These are phyloP conservation scores for Acidiella bohemica DNA, from an alignment of 495 filamentous ascomycete species.

Conservation along the genomic window DNA sequence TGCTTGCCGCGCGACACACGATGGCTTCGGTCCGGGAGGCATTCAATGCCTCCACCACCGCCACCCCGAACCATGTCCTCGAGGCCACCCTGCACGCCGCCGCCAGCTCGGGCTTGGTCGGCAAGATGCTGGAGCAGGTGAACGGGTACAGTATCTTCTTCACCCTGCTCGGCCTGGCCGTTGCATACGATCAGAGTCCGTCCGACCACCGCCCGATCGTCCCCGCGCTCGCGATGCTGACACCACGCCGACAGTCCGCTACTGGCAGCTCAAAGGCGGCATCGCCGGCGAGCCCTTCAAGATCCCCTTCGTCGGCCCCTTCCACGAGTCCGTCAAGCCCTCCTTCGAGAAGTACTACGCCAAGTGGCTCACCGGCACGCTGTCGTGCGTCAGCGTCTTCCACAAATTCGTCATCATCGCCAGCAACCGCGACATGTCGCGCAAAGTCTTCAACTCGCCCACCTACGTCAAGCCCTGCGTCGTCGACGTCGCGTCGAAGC, in stretches of 20 bases:
- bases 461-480: conserved; percentile 89
- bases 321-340: conserved; percentile 81
- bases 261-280: conserved; percentile 71
- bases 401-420: conserved; percentile 99
- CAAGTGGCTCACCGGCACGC: conserved; percentile 79
- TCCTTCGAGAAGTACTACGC: conserved; percentile 80
- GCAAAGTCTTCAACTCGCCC: conserved; percentile 96
- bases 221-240: neutral
- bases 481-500: conserved; percentile 87
- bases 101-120: conserved; percentile 11
- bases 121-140: conserved; percentile 37
- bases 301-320: conserved; percentile 90
- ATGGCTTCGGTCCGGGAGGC: conserved; percentile 19
- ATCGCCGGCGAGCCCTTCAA: conserved; percentile 77
- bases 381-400: conserved; percentile 97
- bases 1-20: too few relatives aligned
- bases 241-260: conserved; percentile 28
- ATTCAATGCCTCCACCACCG: conserved; percentile 16
- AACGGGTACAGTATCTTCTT: conserved; percentile 50
- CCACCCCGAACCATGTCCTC: conserved; percentile 1
- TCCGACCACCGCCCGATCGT: conserved; percentile 8
- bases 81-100: conserved; percentile 14
- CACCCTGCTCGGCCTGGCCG: conserved; percentile 52
- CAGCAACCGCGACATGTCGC: conserved; percentile 85
- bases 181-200: conserved; percentile 80